These are phyloP conservation scores for Scutellaria barbata DNA, from an alignment of 257 asterid genomes.

Conservation along the genomic window DNA sequence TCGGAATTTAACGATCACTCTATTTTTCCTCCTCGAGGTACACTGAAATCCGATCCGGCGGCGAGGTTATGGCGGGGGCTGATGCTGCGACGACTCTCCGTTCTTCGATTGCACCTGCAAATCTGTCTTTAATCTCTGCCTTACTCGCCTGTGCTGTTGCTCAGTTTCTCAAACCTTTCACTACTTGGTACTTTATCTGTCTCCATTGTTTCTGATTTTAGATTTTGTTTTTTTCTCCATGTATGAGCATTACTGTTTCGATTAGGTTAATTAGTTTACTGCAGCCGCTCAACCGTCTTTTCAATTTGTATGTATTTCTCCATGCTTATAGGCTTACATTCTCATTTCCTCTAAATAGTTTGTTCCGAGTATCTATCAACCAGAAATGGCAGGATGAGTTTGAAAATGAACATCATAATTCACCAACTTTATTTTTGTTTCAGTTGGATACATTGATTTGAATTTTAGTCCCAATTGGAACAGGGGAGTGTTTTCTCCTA, in stretches of 20 bases:
- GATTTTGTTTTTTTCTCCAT: background rate
- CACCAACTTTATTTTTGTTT: too few relatives aligned
- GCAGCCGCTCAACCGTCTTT: too few relatives aligned
- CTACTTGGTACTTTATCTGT: slow-evolving; percentile 65
- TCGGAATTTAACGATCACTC: background rate
- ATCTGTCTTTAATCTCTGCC: slow-evolving; percentile 75
- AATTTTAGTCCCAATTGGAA: too few relatives aligned
- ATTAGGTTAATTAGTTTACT: slow-evolving; percentile 16
- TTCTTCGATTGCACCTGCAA: slow-evolving; percentile 61
- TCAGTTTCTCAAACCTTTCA: slow-evolving; percentile 91
- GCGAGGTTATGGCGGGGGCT: slow-evolving; percentile 63
- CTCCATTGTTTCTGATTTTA: slow-evolving; percentile 16
- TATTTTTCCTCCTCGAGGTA: slow-evolving; percentile 9
- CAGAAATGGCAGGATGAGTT: too few relatives aligned
- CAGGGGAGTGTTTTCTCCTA: too few relatives aligned
- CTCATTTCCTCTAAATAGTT: background rate
- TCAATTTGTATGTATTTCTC: background rate
- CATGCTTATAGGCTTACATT: background rate
- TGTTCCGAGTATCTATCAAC: too few relatives aligned
- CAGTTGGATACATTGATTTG: too few relatives aligned
- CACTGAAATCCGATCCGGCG: slow-evolving; percentile 39
- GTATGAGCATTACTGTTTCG: slow-evolving; percentile 16
- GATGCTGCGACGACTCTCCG: slow-evolving; percentile 81
- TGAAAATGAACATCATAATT: too few relatives aligned
- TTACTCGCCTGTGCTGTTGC: slow-evolving; percentile 89